phyloP scores from a whole-genome alignment of 2,329 filamentous ascomycete species.

The Lanzia echinophila region DNA sequence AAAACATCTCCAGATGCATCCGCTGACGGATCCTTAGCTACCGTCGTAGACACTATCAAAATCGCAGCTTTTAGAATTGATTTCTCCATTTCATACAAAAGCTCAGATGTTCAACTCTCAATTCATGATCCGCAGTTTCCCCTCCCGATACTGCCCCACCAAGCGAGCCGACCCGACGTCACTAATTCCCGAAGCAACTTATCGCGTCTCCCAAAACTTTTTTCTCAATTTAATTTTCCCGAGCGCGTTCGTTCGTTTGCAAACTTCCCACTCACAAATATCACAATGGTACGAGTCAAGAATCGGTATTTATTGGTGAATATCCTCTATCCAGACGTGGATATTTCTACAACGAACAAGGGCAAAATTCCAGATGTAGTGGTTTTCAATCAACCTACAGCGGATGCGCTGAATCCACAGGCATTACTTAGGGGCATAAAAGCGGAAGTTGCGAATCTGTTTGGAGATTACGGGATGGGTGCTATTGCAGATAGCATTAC shows the following conservation, averaged over 20 bases:
- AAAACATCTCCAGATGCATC: slow-evolving; percentile 68
- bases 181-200: neutral
- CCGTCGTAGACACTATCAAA: slow-evolving; percentile 86
- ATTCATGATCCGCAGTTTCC: neutral
- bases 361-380: slow-evolving; percentile 51
- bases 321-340: slow-evolving; percentile 70
- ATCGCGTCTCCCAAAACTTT: slow-evolving; percentile 9
- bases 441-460: slow-evolving; percentile 62
- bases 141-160: neutral
- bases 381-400: slow-evolving; percentile 72
- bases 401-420: slow-evolving; percentile 60
- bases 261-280: neutral
- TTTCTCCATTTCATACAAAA: slow-evolving; percentile 32
- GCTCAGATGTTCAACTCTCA: neutral
- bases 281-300: slow-evolving; percentile 85
- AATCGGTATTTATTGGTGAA: slow-evolving; percentile 93
- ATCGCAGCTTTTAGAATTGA: slow-evolving; percentile 63
- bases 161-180: slow-evolving; percentile 3
- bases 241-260: neutral
- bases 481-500: slow-evolving; percentile 62
- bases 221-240: neutral
- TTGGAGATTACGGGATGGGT: slow-evolving; percentile 85
- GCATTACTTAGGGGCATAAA: slow-evolving; percentile 63
- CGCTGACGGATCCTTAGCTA: slow-evolving; percentile 67
- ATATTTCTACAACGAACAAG: slow-evolving; percentile 22